phyloP scores from a whole-genome alignment of 768 basidiomycete genomes.

The Xerocomellus dryophilus region DNA sequence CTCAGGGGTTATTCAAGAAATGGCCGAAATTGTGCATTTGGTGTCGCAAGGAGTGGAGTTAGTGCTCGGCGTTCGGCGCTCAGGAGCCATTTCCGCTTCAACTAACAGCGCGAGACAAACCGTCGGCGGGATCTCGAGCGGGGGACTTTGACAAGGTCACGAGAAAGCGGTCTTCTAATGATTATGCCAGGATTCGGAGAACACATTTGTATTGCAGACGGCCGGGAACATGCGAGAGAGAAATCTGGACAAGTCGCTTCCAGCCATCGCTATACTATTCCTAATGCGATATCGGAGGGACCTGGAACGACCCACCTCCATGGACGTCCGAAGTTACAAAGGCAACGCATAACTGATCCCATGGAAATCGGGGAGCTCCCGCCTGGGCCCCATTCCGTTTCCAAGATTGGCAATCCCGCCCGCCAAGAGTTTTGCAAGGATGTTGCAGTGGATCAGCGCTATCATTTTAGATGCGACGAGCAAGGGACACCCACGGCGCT shows the following conservation, averaged over 20 bases:
- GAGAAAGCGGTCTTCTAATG: not conserved
- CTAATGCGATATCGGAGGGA: not conserved
- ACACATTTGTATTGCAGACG: too few relatives aligned
- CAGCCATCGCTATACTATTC: not conserved
- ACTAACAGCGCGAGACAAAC: too few relatives aligned
- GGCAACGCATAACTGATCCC: not conserved
- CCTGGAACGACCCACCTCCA: not conserved
- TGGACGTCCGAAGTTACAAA: not conserved
- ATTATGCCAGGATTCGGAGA: too few relatives aligned
- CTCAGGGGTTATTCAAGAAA: too few relatives aligned
- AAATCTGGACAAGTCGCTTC: not conserved
- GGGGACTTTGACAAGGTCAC: not conserved
- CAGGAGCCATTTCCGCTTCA: too few relatives aligned
- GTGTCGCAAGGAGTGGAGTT: too few relatives aligned
- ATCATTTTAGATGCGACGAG: not conserved
- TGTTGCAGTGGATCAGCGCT: not conserved
- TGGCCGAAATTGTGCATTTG: too few relatives aligned
- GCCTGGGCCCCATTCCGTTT: not conserved
- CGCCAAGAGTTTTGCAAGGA: not conserved
- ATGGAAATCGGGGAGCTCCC: not conserved
- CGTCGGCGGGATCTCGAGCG: not conserved
- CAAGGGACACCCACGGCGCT: not conserved
- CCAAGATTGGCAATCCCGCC: not conserved
- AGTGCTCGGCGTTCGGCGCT: too few relatives aligned
- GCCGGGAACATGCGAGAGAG: too few relatives aligned